These are phyloP conservation scores for Erigeron philadelphicus DNA, from an alignment of 140 eudicot genomes.

Conservation along the genomic window DNA sequence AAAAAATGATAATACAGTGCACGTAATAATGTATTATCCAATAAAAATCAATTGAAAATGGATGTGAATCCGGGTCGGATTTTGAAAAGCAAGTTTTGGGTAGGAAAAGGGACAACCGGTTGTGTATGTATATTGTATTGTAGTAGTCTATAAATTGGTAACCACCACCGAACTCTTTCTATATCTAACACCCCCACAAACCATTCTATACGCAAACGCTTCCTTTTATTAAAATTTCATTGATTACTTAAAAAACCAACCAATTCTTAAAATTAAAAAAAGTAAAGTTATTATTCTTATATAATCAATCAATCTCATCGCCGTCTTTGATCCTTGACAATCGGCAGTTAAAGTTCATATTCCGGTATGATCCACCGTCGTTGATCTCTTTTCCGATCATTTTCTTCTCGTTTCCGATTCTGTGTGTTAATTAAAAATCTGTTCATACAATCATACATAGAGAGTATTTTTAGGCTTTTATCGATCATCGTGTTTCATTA, in stretches of 20 bases:
- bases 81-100: constrained; percentile 22
- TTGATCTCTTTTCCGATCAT: constrained; percentile 21
- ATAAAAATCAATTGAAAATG: background rate
- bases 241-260: constrained; percentile 6
- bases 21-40: no score
- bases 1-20: no score
- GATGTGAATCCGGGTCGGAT: constrained; percentile 16
- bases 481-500: no score
- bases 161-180: constrained; percentile 36
- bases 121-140: no score
- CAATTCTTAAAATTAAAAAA: background rate
- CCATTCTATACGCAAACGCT: constrained; percentile 33
- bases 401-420: background rate
- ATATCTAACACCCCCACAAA: constrained; percentile 5
- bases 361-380: constrained; percentile 33
- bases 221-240: background rate
- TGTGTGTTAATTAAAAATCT: background rate
- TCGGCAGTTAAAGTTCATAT: constrained; percentile 19
- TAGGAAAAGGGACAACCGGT: constrained; percentile 9
- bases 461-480: no score
- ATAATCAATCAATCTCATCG: constrained; percentile 8
- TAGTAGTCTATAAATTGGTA: constrained; percentile 18
- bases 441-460: no score
- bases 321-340: constrained; percentile 26
- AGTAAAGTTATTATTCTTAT: constrained; percentile 3